Conservation (phyloP, 2,329 filamentous ascomycete genomes). For the Exophiala phaeomuriformis region DNA sequence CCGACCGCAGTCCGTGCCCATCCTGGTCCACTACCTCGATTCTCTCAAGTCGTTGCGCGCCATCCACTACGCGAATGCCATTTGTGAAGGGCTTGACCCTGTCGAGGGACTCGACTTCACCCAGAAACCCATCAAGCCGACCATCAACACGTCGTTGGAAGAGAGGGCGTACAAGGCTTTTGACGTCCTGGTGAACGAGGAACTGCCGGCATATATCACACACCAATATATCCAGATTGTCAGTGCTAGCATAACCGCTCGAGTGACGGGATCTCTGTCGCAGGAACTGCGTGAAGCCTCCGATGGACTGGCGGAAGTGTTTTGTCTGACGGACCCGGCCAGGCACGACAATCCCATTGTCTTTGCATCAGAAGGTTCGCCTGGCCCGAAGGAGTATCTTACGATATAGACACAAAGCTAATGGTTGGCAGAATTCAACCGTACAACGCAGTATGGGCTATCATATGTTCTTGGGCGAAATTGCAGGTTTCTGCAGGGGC, state of each 20-base stretch:
- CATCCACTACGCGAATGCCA: conserved; percentile 63
- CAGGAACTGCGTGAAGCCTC: conserved; percentile 59
- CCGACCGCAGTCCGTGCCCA: conserved; percentile 55
- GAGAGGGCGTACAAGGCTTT: conserved; percentile 60
- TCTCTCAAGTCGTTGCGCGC: conserved; percentile 63
- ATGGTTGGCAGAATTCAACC: conserved; percentile 55
- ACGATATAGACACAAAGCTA: neutral
- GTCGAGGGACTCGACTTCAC: conserved; percentile 53
- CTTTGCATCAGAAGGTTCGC: conserved; percentile 63
- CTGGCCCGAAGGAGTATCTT: neutral
- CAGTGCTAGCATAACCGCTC: conserved; percentile 59
- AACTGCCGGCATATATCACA: conserved; percentile 65
- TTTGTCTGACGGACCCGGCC: conserved; percentile 68
- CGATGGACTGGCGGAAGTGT: conserved; percentile 68
- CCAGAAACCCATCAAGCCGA: conserved; percentile 43
- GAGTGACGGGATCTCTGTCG: conserved; percentile 61
- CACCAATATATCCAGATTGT: conserved; percentile 62
- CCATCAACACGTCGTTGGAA: conserved; percentile 53
- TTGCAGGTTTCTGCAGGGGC: conserved; percentile 71
- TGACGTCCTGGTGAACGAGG: conserved; percentile 56
- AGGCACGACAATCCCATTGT: conserved; percentile 68
- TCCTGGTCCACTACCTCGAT: conserved; percentile 65
- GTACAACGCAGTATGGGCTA: conserved; percentile 67
- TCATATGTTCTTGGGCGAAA: conserved; percentile 67
- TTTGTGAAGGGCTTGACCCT: conserved; percentile 54